Conservation (phyloP, 1,139 yeast genomes). For the Nakaseomyces bracarensis region DNA sequence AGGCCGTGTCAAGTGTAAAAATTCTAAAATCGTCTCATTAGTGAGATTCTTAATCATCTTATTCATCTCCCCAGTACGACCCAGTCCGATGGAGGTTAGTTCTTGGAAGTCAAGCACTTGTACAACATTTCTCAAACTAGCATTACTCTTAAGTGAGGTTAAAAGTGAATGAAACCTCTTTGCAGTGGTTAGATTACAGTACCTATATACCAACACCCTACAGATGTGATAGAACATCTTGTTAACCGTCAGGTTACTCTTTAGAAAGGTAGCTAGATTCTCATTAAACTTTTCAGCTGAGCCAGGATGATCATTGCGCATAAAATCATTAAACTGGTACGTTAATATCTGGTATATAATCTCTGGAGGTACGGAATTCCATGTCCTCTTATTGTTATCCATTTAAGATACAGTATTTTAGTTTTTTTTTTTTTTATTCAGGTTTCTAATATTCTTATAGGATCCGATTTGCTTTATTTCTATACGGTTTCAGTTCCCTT, state of each 20-base stretch:
- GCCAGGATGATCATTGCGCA: conserved; percentile 35
- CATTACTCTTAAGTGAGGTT: conserved; percentile 43
- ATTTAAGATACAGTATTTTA: neutral
- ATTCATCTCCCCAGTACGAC: conserved; percentile 83
- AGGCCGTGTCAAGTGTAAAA: conserved; percentile 53
- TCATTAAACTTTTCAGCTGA: conserved; percentile 31
- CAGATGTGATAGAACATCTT: conserved; percentile 34
- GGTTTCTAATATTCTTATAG: neutral
- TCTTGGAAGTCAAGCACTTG: conserved; percentile 80
- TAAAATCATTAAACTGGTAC: conserved; percentile 34
- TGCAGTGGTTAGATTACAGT: conserved; percentile 59
- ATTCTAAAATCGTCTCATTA: conserved; percentile 54
- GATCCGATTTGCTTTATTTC: no score
- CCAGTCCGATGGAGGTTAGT: conserved; percentile 83
- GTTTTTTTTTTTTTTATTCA: neutral
- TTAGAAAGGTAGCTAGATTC: conserved; percentile 32
- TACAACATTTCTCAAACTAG: conserved; percentile 55
- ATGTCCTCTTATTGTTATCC: conserved; percentile 1
- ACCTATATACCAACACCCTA: conserved; percentile 32
- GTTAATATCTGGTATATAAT: conserved; percentile 34
- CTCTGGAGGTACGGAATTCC: conserved; percentile 31
- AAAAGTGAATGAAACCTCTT: conserved; percentile 70
- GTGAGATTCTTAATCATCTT: conserved; percentile 89
- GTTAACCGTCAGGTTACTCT: conserved; percentile 33
- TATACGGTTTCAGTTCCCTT: no score